A percentile compares a stretch with the other conserved stretches of the same genome.
Evolutionary conservation across 345 rosid genomes (phyloP).

Genomic region (Eucalyptus virginea): DNA sequence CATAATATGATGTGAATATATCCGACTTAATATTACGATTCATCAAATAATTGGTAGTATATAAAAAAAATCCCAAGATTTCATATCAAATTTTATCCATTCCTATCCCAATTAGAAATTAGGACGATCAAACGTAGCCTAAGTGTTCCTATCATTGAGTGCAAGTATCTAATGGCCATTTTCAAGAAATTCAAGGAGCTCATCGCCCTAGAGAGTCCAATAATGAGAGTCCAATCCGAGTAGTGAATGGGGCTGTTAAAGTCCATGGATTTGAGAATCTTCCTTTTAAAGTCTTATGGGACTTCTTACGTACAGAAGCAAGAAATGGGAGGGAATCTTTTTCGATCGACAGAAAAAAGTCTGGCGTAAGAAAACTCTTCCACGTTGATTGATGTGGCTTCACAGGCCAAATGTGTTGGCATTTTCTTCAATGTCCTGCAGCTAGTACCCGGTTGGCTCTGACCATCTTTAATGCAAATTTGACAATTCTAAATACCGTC

Average conservation of each 20-base stretch:
- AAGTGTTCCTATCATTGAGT: not conserved
- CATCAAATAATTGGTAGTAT: too few species aligned
- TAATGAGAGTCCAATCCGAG: not conserved
- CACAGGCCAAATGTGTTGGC: not conserved
- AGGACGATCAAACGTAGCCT: accelerated
- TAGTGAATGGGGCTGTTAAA: not conserved
- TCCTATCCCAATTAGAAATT: accelerated
- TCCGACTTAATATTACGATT: too few species aligned
- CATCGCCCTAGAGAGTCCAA: not conserved
- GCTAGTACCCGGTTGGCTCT: not conserved
- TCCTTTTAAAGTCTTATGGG: not conserved
- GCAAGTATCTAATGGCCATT: not conserved
- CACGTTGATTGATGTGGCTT: not conserved
- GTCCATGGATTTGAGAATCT: not conserved
- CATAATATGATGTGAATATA: too few species aligned
- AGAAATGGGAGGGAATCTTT: not conserved
- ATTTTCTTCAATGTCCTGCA: not conserved
- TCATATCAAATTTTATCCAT: too few species aligned
- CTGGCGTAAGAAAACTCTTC: not conserved
- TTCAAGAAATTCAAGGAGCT: not conserved
- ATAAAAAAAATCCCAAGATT: too few species aligned
- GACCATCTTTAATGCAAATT: not conserved
- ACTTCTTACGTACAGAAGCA: not conserved
- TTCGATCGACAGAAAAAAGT: not conserved
- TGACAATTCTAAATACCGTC: accelerated